Evolutionary conservation across 2,329 filamentous ascomycete genomes (phyloP).

Genomic region (Bisporella sp.): DNA sequence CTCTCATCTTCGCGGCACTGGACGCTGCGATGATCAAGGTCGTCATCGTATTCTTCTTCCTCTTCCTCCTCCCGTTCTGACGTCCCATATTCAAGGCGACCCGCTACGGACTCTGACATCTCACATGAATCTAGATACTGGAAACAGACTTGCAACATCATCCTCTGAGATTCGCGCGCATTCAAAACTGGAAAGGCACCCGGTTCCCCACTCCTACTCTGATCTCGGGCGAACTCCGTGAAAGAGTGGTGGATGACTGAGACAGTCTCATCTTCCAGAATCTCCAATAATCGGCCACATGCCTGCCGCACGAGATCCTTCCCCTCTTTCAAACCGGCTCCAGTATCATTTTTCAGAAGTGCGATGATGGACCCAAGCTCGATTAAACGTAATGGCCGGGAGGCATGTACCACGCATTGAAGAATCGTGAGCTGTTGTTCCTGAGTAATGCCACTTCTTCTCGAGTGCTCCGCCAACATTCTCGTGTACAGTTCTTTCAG

Average conservation of each 20-base stretch:
- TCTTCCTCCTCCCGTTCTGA: neutral
- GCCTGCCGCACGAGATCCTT: conserved; percentile 22
- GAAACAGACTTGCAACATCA: neutral
- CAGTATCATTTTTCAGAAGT: neutral
- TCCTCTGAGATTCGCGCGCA: conserved; percentile 2
- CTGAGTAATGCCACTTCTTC: neutral
- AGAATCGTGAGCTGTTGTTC: neutral
- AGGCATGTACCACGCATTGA: neutral
- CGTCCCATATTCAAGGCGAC: neutral
- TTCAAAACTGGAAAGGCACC: conserved; percentile 7
- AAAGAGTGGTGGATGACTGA: conserved; percentile 40
- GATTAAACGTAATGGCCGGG: neutral
- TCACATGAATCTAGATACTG: neutral
- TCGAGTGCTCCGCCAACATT: neutral
- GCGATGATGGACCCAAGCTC: neutral
- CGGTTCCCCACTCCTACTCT: neutral
- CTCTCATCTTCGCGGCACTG: neutral
- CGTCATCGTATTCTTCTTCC: neutral
- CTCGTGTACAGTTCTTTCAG: neutral
- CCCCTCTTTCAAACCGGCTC: neutral
- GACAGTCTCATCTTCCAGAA: conserved; percentile 37
- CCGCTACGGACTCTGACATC: neutral
- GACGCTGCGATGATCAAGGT: neutral
- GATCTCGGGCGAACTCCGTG: conserved; percentile 35
- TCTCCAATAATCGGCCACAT: conserved; percentile 35